Percentiles rank a stretch among this genome's conserved stretches.
These are phyloP conservation scores for Monascus ruber DNA, from an alignment of 2,329 filamentous ascomycete genomes.

Conservation along the genomic window DNA sequence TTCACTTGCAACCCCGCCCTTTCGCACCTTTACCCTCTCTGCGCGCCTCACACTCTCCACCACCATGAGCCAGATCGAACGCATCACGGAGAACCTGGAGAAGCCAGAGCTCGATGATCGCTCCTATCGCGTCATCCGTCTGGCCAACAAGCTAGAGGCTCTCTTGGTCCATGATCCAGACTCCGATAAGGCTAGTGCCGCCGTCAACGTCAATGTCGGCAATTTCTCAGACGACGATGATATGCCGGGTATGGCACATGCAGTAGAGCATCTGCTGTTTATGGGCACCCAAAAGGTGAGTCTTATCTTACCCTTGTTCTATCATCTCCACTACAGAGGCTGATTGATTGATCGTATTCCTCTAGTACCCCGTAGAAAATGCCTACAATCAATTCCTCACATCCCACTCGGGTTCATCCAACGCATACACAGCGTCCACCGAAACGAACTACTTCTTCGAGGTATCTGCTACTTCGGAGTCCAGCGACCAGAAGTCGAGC, in stretches of 20 bases:
- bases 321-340: neutral
- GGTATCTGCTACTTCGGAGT: slow-evolving; percentile 63
- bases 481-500: slow-evolving; percentile 19
- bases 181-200: slow-evolving; percentile 92
- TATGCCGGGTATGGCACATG: slow-evolving; percentile 91
- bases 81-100: slow-evolving; percentile 61
- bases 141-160: slow-evolving; percentile 80
- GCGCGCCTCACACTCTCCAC: slow-evolving; percentile 4
- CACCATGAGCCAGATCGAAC: slow-evolving; percentile 26
- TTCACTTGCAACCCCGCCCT: slow-evolving; percentile 3
- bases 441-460: slow-evolving; percentile 99
- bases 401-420: slow-evolving; percentile 79
- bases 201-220: slow-evolving; percentile 90
- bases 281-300: slow-evolving; percentile 91
- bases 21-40: slow-evolving; percentile 11
- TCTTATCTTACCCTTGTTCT: neutral
- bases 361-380: slow-evolving; percentile 79
- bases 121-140: slow-evolving; percentile 72
- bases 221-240: slow-evolving; percentile 86
- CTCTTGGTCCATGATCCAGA: slow-evolving; percentile 87
- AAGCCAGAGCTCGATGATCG: slow-evolving; percentile 78
- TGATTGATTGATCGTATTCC: neutral
- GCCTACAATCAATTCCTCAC: slow-evolving; percentile 91
- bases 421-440: slow-evolving; percentile 85
- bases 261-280: slow-evolving; percentile 90